Conservation (phyloP, 495 filamentous ascomycete genomes). For the Aspergillus homomorphus region DNA sequence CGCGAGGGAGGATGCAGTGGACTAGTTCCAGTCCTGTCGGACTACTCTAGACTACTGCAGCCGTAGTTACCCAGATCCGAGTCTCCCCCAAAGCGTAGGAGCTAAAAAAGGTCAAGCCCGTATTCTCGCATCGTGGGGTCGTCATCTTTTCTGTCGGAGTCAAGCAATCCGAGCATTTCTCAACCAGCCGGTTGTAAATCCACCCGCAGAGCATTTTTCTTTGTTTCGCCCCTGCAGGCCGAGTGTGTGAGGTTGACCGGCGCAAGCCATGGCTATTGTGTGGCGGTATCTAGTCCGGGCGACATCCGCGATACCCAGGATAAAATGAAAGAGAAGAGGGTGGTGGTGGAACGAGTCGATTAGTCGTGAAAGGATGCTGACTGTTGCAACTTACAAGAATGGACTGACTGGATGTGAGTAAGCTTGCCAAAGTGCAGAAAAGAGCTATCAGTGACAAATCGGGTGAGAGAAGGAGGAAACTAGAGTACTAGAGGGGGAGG, state of each 20-base stretch:
- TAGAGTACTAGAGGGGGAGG: too few species aligned
- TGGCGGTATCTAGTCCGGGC: constrained; percentile 15
- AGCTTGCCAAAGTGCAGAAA: background rate
- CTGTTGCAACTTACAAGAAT: background rate
- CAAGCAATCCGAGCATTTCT: background rate
- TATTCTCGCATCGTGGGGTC: background rate
- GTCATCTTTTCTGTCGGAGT: background rate
- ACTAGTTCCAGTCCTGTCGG: background rate
- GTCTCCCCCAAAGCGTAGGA: background rate
- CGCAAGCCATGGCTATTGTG: constrained; percentile 14
- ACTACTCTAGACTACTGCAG: background rate
- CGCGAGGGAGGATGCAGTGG: background rate
- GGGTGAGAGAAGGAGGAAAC: background rate
- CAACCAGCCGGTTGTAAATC: background rate
- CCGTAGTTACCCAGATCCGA: background rate
- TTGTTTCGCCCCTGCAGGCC: background rate
- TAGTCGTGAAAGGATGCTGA: background rate
- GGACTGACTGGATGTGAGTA: background rate
- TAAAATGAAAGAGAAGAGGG: constrained; percentile 10
- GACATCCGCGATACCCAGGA: constrained; percentile 21
- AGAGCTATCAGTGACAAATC: constrained; percentile 9
- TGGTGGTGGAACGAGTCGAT: too few species aligned
- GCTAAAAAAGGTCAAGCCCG: background rate
- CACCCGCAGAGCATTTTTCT: constrained; percentile 3
- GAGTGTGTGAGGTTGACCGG: constrained; percentile 1